These are phyloP conservation scores for Salix exigua DNA, from an alignment of 345 rosid species.

Conservation along the genomic window DNA sequence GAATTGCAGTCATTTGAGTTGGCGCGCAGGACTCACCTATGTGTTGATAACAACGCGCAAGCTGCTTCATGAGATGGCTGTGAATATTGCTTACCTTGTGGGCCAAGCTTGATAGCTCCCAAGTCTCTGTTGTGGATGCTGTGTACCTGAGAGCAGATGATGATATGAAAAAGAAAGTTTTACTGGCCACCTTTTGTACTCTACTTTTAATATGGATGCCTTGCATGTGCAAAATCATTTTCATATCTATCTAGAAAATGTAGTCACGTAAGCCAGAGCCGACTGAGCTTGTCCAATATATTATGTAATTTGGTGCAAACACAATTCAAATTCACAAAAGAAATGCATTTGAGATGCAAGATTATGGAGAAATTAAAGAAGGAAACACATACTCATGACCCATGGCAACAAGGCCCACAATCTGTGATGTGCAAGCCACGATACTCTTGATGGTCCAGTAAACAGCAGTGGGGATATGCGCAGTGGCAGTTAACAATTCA, in stretches of 20 bases:
- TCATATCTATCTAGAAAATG: background rate
- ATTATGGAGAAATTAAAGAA: background rate
- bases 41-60: background rate
- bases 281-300: background rate
- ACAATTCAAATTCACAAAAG: background rate
- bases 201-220: background rate
- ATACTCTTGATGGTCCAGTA: slow-evolving; percentile 54
- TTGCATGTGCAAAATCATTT: background rate
- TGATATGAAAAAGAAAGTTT: background rate
- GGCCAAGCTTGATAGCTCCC: slow-evolving; percentile 64
- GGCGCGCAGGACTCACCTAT: slow-evolving; percentile 22
- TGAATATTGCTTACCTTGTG: slow-evolving; percentile 34
- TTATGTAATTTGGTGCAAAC: background rate
- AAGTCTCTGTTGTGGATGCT: slow-evolving; percentile 52
- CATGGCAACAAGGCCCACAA: slow-evolving; percentile 34
- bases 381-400: slow-evolving; percentile 36
- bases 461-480: slow-evolving; percentile 45
- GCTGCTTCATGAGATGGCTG: slow-evolving; percentile 39
- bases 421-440: slow-evolving; percentile 45
- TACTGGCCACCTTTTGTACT: background rate
- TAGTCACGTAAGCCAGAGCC: background rate
- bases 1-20: background rate
- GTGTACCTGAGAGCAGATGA: slow-evolving; percentile 24
- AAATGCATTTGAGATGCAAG: background rate
- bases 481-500: slow-evolving; percentile 32